A percentile compares a stretch with the other conserved stretches of the same genome.
These are phyloP conservation scores for Colletotrichum viniferum DNA, from an alignment of 2,329 filamentous ascomycete species.

Conservation along the genomic window DNA sequence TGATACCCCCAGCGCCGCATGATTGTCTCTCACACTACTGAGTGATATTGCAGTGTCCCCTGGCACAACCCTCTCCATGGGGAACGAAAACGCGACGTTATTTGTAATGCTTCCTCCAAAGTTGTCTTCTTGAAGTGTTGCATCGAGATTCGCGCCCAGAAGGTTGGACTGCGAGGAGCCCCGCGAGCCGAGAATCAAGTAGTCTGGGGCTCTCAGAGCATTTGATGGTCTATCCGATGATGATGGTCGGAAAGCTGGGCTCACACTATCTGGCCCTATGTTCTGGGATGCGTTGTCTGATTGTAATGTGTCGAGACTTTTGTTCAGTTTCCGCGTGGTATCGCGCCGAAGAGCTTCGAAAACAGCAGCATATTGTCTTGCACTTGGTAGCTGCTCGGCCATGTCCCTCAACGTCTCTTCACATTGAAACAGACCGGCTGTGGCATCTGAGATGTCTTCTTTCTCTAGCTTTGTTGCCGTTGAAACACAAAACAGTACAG, in stretches of 20 bases:
- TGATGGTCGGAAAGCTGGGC: neutral
- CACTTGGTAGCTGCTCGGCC: constrained; percentile 29
- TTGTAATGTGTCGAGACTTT: neutral
- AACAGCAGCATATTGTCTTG: constrained; percentile 28
- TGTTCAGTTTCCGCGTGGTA: constrained; percentile 15
- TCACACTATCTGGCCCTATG: neutral
- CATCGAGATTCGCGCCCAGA: neutral
- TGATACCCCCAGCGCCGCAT: neutral
- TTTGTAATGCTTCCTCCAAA: neutral
- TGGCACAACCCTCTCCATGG: neutral
- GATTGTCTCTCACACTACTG: neutral
- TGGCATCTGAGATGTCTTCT: neutral
- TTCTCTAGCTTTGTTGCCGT: neutral
- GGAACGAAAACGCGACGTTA: neutral
- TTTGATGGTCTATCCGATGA: neutral
- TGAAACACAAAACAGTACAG: constrained; percentile 34
- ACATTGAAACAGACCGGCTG: constrained; percentile 22
- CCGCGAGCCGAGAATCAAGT: neutral
- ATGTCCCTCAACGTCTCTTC: constrained; percentile 27
- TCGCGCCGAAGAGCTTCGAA: constrained; percentile 30
- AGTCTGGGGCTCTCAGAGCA: neutral
- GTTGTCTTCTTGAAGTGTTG: neutral
- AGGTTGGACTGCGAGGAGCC: neutral
- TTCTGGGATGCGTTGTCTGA: neutral
- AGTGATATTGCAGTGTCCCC: neutral